A percentile compares a stretch with the other conserved stretches of the same genome.
These are phyloP conservation scores for Starmerella khaoyaiensis DNA, from an alignment of 805 yeast species.

Conservation along the genomic window DNA sequence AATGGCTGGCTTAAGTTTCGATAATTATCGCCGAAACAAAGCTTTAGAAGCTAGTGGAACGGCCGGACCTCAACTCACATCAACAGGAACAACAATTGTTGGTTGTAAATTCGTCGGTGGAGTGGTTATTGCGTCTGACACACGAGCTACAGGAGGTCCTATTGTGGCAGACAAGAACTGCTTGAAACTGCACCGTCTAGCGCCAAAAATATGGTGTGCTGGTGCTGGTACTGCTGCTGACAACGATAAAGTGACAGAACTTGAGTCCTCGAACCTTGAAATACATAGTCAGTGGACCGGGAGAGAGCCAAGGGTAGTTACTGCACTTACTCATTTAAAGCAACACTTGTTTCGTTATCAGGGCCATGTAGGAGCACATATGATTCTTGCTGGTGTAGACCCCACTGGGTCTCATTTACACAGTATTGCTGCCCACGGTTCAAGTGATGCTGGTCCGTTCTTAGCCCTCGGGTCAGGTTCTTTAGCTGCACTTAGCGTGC, in stretches of 20 bases:
- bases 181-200: slow-evolving; percentile 79
- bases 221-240: slow-evolving; percentile 99
- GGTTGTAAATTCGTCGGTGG: slow-evolving; percentile 90
- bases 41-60: slow-evolving; percentile 59
- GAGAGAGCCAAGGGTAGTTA: slow-evolving; percentile 83
- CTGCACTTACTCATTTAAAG: slow-evolving; percentile 82
- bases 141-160: slow-evolving; percentile 93
- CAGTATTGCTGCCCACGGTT: slow-evolving; percentile 94
- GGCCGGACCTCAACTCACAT: slow-evolving; percentile 75
- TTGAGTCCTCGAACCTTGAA: slow-evolving; percentile 82
- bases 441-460: slow-evolving; percentile 90
- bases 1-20: slow-evolving; percentile 89
- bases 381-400: slow-evolving; percentile 96
- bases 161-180: slow-evolving; percentile 98
- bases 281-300: slow-evolving; percentile 72
- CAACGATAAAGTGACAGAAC: slow-evolving; percentile 93
- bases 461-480: slow-evolving; percentile 93
- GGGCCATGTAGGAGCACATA: slow-evolving; percentile 93
- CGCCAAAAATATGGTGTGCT: slow-evolving; percentile 96
- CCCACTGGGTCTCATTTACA: slow-evolving; percentile 91
- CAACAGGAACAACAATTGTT: slow-evolving; percentile 98
- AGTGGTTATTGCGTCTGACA: slow-evolving; percentile 96
- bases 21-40: slow-evolving; percentile 81
- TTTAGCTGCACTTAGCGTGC: slow-evolving; percentile 94
- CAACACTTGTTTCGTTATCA: slow-evolving; percentile 95